These are phyloP conservation scores for Plasmopara viticola DNA, from an alignment of 352 stramenopile genomes.

Conservation along the genomic window DNA sequence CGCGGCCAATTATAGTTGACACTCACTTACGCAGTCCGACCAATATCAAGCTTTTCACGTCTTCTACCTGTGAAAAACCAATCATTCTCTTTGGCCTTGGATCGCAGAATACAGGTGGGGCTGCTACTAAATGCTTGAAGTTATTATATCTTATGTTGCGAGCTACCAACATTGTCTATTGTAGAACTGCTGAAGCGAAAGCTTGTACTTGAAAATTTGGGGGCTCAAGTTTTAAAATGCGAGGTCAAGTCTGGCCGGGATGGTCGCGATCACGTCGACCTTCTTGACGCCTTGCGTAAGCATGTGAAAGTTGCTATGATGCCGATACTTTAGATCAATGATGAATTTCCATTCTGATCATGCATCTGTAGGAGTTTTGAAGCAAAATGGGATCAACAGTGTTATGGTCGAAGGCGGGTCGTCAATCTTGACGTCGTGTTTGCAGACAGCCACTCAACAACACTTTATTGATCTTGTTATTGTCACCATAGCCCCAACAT, in stretches of 20 bases:
- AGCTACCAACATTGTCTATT: constrained; percentile 1
- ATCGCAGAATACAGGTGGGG: constrained; percentile 21
- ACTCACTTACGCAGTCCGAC: constrained; percentile 55
- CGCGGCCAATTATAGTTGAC: constrained; percentile 73
- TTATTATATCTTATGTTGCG: not conserved
- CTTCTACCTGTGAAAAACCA: constrained; percentile 57
- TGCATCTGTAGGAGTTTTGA: constrained; percentile 25
- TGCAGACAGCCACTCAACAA: constrained; percentile 27
- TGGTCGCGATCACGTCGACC: constrained; percentile 38
- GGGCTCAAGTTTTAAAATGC: constrained; percentile 43
- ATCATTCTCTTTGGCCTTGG: constrained; percentile 44
- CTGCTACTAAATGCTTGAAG: not conserved
- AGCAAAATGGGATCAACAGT: constrained; percentile 38
- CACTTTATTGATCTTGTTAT: constrained; percentile 65
- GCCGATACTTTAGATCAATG: not conserved
- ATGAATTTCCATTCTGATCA: not conserved
- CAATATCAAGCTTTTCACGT: constrained; percentile 71
- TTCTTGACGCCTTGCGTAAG: constrained; percentile 52
- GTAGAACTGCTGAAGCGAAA: constrained; percentile 37
- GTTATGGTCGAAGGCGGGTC: constrained; percentile 84
- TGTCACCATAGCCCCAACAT: constrained; percentile 74
- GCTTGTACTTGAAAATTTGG: constrained; percentile 32
- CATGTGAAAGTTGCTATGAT: not conserved
- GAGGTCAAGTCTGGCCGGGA: constrained; percentile 8
- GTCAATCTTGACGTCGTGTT: constrained; percentile 64